phyloP scores from a whole-genome alignment of 2,329 filamentous ascomycete genomes.

The Nothophaeocryptopus gaeumannii region DNA sequence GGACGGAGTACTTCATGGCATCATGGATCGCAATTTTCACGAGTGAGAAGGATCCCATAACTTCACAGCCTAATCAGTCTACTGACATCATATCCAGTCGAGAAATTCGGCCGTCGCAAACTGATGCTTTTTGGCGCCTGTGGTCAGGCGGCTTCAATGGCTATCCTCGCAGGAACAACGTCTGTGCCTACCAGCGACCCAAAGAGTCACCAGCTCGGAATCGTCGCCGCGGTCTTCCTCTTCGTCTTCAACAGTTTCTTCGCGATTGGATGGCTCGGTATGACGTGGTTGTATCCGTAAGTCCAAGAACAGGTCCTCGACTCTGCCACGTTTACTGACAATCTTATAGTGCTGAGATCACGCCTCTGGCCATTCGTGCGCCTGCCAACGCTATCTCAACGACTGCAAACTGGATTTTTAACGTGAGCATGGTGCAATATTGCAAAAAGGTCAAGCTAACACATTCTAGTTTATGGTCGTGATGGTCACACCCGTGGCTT shows the following conservation, averaged over 20 bases:
- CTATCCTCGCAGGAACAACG: conserved; percentile 31
- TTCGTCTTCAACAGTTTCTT: conserved; percentile 41
- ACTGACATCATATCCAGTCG: no score
- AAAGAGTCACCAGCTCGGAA: conserved; percentile 29
- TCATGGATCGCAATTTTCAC: conserved; percentile 52
- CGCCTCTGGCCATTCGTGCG: conserved; percentile 36
- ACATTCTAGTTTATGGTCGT: conserved; percentile 33
- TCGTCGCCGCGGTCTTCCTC: conserved; percentile 39
- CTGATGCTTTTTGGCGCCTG: conserved; percentile 68
- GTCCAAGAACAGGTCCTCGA: neutral
- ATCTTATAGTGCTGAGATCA: conserved; percentile 32
- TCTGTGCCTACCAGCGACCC: conserved; percentile 16
- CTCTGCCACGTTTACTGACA: neutral
- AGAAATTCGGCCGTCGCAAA: conserved; percentile 54
- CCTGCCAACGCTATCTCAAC: conserved; percentile 43
- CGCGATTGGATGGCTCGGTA: conserved; percentile 34
- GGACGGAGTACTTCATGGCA: conserved; percentile 53
- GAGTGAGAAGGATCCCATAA: conserved; percentile 37
- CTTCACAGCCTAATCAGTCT: no score
- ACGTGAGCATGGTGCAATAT: conserved; percentile 6
- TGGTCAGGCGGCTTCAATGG: conserved; percentile 31
- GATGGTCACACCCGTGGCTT: conserved; percentile 61
- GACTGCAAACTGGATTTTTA: conserved; percentile 43
- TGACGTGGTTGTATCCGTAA: conserved; percentile 27
- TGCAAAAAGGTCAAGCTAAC: neutral